Base-by-base conservation (phyloP, 345 rosid genomes). In the Odontarrhena argentea region DNA sequence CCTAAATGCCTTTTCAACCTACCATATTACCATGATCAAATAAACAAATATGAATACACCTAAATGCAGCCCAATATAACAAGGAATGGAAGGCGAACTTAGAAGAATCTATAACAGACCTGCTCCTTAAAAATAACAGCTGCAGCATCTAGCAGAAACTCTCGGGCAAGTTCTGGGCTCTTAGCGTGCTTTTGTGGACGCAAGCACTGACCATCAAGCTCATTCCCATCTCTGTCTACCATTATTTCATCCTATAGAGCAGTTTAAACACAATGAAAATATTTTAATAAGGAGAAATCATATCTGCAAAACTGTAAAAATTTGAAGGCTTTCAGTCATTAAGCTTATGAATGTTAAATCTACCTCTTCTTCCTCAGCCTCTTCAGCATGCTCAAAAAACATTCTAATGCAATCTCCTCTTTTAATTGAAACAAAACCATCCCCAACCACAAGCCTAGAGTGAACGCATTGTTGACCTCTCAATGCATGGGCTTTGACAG, bases 91-190 rank as follows among this genome's bases (percentile, higher is more conserved):
- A 65, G 15, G 55, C 53, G 41, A 58, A 26, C 26, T 49, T 55
- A 7, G 28, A 53, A 2, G 18, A 55, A 45, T 15, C 65, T 38
- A 52, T 49, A 62, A 75, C 84, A 70, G 79, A 79, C 99, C 96
- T 94, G 96, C 76, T 94, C 99, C 82, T 94, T 94, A 60, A 94
- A 94, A 65, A 94, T 88, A 63, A 94, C 91, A 6, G 91, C 77
- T 51, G 97, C 97, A 36, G 97, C 95, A 84, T 94, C 99, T 34
- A 94, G 84, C 77, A 94, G 99, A 84, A 94, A 94, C 78, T 94
- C 99, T 78, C 99, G 90, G 77, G 99, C 99, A 81, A 91, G 99
- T 80, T 94, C 99, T 63, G 97, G 97, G 87, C 97, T 94, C 86
- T 94, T 94, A 48, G 96, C 99, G 74, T 94, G 99, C 81, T 94